phyloP scores from a whole-genome alignment of 2,329 filamentous ascomycete species.

The Epichloe amarillans region DNA sequence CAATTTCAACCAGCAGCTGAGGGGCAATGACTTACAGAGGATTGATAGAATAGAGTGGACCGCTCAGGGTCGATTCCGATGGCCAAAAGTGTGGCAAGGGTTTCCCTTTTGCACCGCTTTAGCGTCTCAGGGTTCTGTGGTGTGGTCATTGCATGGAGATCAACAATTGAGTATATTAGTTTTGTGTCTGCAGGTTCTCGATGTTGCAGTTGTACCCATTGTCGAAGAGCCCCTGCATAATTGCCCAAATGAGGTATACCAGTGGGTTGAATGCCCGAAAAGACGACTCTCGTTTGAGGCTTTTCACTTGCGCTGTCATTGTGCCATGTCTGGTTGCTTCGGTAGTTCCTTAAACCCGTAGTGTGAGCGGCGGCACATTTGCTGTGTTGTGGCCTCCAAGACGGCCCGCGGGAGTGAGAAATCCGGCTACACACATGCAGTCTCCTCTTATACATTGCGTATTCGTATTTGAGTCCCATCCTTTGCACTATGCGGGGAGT shows the following conservation, averaged over 20 bases:
- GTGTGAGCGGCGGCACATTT: neutral
- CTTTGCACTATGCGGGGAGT: neutral
- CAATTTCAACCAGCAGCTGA: neutral
- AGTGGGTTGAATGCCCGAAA: slow-evolving; percentile 95
- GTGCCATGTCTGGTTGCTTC: neutral
- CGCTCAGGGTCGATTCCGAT: slow-evolving; percentile 70
- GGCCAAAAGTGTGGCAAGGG: slow-evolving; percentile 68
- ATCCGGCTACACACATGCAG: neutral
- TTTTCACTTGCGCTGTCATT: neutral
- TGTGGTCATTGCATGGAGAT: slow-evolving; percentile 83
- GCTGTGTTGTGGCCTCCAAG: neutral
- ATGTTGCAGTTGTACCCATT: slow-evolving; percentile 70
- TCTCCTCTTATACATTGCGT: neutral
- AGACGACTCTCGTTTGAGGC: slow-evolving; percentile 42
- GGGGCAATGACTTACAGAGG: slow-evolving; percentile 39
- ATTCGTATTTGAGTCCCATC: neutral
- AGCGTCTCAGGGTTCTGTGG: slow-evolving; percentile 52
- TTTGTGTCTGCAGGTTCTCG: slow-evolving; percentile 43
- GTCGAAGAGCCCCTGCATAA: slow-evolving; percentile 76
- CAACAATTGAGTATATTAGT: slow-evolving; percentile 77
- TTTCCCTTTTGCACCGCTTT: slow-evolving; percentile 53
- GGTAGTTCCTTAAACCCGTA: neutral
- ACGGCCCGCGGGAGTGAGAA: neutral
- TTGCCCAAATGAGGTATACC: slow-evolving; percentile 91
- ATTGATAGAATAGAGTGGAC: slow-evolving; percentile 73